These are phyloP conservation scores for Vigna angularis DNA, from an alignment of 306 rosid species.

Conservation along the genomic window DNA sequence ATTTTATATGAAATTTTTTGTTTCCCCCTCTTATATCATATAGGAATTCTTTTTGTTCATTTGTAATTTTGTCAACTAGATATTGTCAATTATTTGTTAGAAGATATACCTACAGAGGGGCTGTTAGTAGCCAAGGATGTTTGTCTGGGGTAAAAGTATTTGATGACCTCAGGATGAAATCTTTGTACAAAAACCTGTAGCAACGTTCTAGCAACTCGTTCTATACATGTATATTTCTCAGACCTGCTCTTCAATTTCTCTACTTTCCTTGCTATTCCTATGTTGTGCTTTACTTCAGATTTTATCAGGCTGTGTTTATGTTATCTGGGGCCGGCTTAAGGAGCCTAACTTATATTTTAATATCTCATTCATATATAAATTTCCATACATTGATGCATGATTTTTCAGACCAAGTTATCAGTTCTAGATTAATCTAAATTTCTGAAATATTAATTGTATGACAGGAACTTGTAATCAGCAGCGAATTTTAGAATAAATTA, in stretches of 20 bases:
- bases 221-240: slow-evolving; percentile 50
- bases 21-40: slow-evolving; percentile 41
- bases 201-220: slow-evolving; percentile 51
- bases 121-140: slow-evolving; percentile 60
- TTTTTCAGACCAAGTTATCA: neutral
- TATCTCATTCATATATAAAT: no score
- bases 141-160: slow-evolving; percentile 63
- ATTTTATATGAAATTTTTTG: slow-evolving; percentile 9
- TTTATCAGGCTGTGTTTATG: neutral
- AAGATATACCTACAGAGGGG: slow-evolving; percentile 54
- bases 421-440: neutral
- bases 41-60: slow-evolving; percentile 57
- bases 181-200: slow-evolving; percentile 66
- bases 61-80: slow-evolving; percentile 49
- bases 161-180: slow-evolving; percentile 70
- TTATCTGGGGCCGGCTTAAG: neutral
- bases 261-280: slow-evolving; percentile 28
- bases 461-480: neutral
- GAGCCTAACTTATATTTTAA: neutral
- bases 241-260: slow-evolving; percentile 35
- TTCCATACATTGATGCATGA: neutral
- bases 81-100: slow-evolving; percentile 53
- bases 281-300: neutral
- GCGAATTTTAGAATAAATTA: neutral
- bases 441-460: neutral